Evolutionary conservation across 805 yeast species (phyloP).

Genomic region (Pichia heedii): DNA sequence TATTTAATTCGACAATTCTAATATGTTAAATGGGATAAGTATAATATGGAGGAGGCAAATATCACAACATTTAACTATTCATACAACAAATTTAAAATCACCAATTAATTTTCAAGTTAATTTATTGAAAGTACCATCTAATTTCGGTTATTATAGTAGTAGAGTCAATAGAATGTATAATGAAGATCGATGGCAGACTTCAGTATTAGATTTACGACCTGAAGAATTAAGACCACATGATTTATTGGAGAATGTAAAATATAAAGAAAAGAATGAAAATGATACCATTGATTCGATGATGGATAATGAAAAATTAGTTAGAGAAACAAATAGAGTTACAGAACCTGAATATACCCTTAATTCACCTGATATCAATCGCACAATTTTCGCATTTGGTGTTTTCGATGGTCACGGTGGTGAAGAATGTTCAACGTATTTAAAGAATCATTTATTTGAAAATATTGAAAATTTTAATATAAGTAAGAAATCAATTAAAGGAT

Average conservation of each 20-base stretch:
- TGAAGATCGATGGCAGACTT: conserved; percentile 56
- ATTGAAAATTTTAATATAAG: conserved; percentile 38
- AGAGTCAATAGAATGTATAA: conserved; percentile 70
- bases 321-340: conserved; percentile 10
- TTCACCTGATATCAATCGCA: conserved; percentile 7
- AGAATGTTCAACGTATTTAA: conserved; percentile 57
- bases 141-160: conserved; percentile 70
- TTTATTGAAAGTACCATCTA: conserved; percentile 55
- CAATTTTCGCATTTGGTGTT: conserved; percentile 61
- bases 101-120: conserved; percentile 39
- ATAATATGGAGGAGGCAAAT: conserved; percentile 7
- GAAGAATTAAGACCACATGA: not conserved
- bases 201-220: conserved; percentile 3
- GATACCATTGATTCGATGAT: conserved; percentile 1
- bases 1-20: too few relatives aligned
- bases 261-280: not conserved
- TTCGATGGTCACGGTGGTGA: conserved; percentile 96
- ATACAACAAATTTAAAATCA: conserved; percentile 14
- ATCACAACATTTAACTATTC: conserved; percentile 25
- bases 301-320: conserved; percentile 5
- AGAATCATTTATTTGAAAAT: conserved; percentile 40
- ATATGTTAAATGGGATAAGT: too few relatives aligned
- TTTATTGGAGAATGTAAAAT: not conserved
- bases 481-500: conserved; percentile 28
- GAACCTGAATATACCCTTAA: conserved; percentile 6